phyloP scores from a whole-genome alignment of 1,139 yeast species.

The Hyphopichia buzzinii region DNA sequence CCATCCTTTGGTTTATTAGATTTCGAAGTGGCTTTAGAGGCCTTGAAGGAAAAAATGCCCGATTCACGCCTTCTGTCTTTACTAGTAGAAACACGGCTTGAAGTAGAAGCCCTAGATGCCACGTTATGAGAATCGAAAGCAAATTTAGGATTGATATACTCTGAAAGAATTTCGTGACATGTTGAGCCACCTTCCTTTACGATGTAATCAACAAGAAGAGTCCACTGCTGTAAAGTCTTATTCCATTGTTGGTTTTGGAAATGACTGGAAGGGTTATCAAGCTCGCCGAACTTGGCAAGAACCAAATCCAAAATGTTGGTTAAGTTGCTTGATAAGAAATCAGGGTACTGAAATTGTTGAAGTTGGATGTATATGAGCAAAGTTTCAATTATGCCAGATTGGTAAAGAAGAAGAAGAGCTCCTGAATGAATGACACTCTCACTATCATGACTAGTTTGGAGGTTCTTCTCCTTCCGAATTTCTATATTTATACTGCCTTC shows the following conservation, averaged over 20 bases:
- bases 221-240: conserved; percentile 31
- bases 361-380: conserved; percentile 39
- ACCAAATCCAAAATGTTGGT: conserved; percentile 28
- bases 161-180: conserved; percentile 37
- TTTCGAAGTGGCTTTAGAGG: conserved; percentile 20
- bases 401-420: conserved; percentile 22
- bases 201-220: conserved; percentile 28
- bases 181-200: conserved; percentile 40
- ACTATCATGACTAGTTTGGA: conserved; percentile 25
- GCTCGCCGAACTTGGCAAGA: conserved; percentile 29
- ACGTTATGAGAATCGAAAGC: conserved; percentile 9
- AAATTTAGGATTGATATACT: conserved; percentile 32
- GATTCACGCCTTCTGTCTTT: conserved; percentile 25
- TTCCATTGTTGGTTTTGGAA: conserved; percentile 37
- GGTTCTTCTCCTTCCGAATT: conserved; percentile 21
- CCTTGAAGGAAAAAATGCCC: conserved; percentile 26
- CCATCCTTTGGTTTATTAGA: conserved; percentile 12
- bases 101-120: conserved; percentile 4
- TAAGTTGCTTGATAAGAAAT: conserved; percentile 31
- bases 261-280: conserved; percentile 21
- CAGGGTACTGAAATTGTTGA: conserved; percentile 43
- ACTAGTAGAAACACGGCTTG: conserved; percentile 4
- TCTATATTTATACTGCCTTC: conserved; percentile 14
- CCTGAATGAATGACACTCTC: conserved; percentile 20
- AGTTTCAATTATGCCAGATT: conserved; percentile 35